phyloP scores from a whole-genome alignment of 2,329 filamentous ascomycete species.

The Herpotrichia juniperi region DNA sequence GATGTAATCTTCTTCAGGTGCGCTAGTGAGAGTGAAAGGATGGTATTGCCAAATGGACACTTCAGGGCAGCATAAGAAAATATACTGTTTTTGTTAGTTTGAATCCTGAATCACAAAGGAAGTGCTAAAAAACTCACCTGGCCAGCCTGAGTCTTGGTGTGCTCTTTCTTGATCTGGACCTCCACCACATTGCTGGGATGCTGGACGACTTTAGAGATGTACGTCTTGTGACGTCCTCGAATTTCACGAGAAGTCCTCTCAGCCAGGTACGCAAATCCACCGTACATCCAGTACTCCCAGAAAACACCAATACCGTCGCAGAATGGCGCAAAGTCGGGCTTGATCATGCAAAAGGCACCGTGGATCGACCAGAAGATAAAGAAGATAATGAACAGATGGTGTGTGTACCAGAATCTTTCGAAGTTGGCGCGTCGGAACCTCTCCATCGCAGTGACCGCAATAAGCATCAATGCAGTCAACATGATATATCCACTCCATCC shows the following conservation, averaged over 20 bases:
- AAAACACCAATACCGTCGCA: constrained; percentile 80
- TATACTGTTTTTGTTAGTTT: constrained; percentile 61
- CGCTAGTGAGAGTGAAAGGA: constrained; percentile 84
- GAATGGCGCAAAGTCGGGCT: constrained; percentile 79
- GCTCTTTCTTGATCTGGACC: constrained; percentile 90
- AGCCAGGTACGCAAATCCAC: constrained; percentile 79
- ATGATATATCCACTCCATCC: constrained; percentile 89
- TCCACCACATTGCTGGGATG: constrained; percentile 88
- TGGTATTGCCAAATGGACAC: constrained; percentile 90
- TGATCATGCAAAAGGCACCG: constrained; percentile 89
- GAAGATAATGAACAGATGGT: constrained; percentile 87
- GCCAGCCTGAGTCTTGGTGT: constrained; percentile 80
- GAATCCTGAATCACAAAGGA: not conserved
- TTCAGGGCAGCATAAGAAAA: constrained; percentile 86
- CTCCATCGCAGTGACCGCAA: constrained; percentile 78
- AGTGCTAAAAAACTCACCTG: constrained; percentile 52
- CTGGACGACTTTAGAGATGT: constrained; percentile 87
- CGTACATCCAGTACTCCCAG: constrained; percentile 90
- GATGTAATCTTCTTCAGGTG: constrained; percentile 88
- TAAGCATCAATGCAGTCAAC: constrained; percentile 77
- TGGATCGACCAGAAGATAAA: constrained; percentile 93
- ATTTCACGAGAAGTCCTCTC: constrained; percentile 80
- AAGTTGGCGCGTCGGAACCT: constrained; percentile 81
- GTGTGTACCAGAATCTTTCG: constrained; percentile 89
- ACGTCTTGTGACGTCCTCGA: constrained; percentile 81